A percentile compares a stretch with the other conserved stretches of the same genome.
Evolutionary conservation across 768 basidiomycete species (phyloP).

Genomic region (Termitomyces sp.): DNA sequence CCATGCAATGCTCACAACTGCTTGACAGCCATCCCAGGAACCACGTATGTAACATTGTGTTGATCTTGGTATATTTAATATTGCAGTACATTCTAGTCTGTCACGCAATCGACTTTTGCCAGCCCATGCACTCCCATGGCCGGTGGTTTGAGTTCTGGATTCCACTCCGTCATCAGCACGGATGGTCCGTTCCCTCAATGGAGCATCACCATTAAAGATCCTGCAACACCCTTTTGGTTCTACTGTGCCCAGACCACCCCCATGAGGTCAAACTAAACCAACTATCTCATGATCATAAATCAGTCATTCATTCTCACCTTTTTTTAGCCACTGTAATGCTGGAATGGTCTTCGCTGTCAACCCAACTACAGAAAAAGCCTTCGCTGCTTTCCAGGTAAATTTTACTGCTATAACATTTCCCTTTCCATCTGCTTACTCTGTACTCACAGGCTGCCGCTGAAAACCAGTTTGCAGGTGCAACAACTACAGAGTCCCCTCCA

Average conservation of each 20-base stretch:
- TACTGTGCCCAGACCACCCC: constrained; percentile 48
- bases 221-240: constrained; percentile 56
- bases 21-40: constrained; percentile 36
- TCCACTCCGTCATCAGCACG: constrained; percentile 32
- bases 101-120: constrained; percentile 59
- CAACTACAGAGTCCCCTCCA: too few species aligned
- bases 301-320: not conserved
- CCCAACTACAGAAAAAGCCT: constrained; percentile 42
- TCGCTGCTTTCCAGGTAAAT: constrained; percentile 42
- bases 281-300: not conserved
- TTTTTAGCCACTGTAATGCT: constrained; percentile 39
- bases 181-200: not conserved
- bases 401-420: not conserved
- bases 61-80: not conserved
- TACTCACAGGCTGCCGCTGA: constrained; percentile 14
- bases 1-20: not conserved
- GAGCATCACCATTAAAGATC: constrained; percentile 38
- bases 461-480: too few species aligned
- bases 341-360: constrained; percentile 68
- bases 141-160: constrained; percentile 50
- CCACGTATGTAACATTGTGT: constrained; percentile 24
- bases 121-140: constrained; percentile 42
- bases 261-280: constrained; percentile 17
- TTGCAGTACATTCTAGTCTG: constrained; percentile 32
- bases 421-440: not conserved